Evolutionary conservation across 345 rosid genomes (phyloP).

Genomic region (Moricandia arvensis): DNA sequence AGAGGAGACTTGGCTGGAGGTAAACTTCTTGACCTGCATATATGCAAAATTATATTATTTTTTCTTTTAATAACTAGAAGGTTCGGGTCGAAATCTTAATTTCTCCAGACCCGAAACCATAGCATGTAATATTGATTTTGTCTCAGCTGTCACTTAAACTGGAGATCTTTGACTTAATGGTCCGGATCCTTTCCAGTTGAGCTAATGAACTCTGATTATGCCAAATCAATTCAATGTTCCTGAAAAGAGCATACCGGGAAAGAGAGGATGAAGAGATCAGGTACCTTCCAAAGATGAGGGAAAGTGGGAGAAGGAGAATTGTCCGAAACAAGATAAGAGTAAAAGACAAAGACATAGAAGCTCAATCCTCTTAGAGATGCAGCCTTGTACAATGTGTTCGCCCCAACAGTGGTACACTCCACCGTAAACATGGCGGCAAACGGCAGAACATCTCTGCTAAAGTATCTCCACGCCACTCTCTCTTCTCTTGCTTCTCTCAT

Average conservation of each 20-base stretch:
- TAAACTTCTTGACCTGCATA: neutral
- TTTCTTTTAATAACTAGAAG: no score
- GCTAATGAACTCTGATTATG: neutral
- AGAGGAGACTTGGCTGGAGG: neutral
- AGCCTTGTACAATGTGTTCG: slow-evolving; percentile 41
- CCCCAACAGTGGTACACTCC: slow-evolving; percentile 34
- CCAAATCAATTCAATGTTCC: neutral
- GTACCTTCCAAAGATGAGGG: slow-evolving; percentile 24
- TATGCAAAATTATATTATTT: no score
- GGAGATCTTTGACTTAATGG: no score
- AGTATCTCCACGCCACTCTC: slow-evolving; percentile 12
- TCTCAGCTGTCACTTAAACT: no score
- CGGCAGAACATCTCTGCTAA: slow-evolving; percentile 32
- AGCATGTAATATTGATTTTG: no score
- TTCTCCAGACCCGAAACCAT: no score
- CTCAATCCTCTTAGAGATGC: slow-evolving; percentile 41
- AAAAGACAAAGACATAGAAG: slow-evolving; percentile 39
- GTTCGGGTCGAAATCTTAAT: no score
- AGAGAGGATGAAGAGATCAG: neutral
- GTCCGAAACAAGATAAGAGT: slow-evolving; percentile 26
- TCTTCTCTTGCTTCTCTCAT: neutral
- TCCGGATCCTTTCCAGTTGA: no score
- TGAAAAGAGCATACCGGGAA: neutral
- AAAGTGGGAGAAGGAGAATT: slow-evolving; percentile 29
- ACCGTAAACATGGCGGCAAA: slow-evolving; percentile 37